Conservation (phyloP, 2,329 filamentous ascomycete species). For the Aschersonia sp. region DNA sequence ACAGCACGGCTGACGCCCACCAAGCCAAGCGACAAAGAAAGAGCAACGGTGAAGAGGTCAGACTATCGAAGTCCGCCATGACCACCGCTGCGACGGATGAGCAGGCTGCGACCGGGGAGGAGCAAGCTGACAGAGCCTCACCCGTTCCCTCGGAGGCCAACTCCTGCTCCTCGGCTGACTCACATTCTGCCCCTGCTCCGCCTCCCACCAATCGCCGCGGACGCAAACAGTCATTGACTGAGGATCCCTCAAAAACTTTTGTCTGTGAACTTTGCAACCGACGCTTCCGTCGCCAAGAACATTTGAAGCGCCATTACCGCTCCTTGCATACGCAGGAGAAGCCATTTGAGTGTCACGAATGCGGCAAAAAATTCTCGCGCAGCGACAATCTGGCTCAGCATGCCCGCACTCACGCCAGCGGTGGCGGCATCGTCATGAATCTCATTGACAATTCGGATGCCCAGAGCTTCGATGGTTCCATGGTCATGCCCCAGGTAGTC, state of each 20-base stretch:
- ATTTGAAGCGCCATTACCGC: slow-evolving; percentile 95
- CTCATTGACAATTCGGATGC: slow-evolving; percentile 59
- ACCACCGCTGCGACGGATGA: slow-evolving; percentile 20
- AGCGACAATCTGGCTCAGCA: slow-evolving; percentile 97
- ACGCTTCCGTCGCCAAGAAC: slow-evolving; percentile 94
- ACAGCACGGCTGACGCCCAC: slow-evolving; percentile 29
- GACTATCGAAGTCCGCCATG: slow-evolving; percentile 24
- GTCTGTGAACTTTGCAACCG: slow-evolving; percentile 93
- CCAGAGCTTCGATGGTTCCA: slow-evolving; percentile 24
- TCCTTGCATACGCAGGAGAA: slow-evolving; percentile 98
- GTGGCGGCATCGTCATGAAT: slow-evolving; percentile 81
- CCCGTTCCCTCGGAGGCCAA: slow-evolving; percentile 23
- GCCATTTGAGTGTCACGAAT: slow-evolving; percentile 94
- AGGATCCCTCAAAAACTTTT: slow-evolving; percentile 96
- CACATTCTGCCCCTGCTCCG: slow-evolving; percentile 25
- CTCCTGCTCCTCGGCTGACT: slow-evolving; percentile 27
- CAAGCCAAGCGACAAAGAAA: slow-evolving; percentile 44
- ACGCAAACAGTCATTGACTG: slow-evolving; percentile 94
- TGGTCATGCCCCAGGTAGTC: slow-evolving; percentile 28
- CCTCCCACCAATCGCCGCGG: slow-evolving; percentile 74
- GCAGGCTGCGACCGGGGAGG: slow-evolving; percentile 20
- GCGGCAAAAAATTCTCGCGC: slow-evolving; percentile 97
- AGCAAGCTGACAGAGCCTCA: slow-evolving; percentile 18
- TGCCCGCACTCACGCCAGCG: slow-evolving; percentile 71
- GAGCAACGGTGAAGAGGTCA: slow-evolving; percentile 26